Conservation (phyloP, 2,329 filamentous ascomycete species). For the Cladophialophora immunda region DNA sequence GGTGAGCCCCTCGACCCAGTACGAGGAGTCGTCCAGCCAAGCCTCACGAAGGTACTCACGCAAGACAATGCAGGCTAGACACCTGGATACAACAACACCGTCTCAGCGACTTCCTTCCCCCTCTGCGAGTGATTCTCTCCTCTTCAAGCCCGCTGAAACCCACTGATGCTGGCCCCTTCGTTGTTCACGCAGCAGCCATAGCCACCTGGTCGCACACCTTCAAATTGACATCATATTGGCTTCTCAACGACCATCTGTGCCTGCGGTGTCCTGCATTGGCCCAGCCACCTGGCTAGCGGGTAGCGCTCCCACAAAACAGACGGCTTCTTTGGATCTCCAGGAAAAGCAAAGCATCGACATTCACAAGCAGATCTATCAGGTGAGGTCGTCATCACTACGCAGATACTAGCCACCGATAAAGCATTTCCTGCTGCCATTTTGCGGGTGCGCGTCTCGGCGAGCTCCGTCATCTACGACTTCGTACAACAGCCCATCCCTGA, state of each 20-base stretch:
- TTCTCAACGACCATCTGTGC: background rate
- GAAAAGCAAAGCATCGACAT: background rate
- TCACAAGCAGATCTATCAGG: slow-evolving; percentile 10
- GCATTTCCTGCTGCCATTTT: background rate
- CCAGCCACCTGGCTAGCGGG: background rate
- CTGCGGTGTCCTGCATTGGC: background rate
- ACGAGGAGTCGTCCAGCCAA: background rate
- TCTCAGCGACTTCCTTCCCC: background rate
- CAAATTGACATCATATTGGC: background rate
- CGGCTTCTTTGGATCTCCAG: background rate
- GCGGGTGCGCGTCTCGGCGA: slow-evolving; percentile 31
- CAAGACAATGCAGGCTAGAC: background rate
- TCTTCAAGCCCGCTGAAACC: background rate
- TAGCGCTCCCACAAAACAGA: background rate
- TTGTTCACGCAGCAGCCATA: background rate
- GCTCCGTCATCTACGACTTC: slow-evolving; percentile 29
- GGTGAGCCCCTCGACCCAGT: background rate
- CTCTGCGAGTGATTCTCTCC: background rate
- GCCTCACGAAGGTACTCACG: no score
- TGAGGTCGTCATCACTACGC: background rate
- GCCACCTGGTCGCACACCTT: background rate
- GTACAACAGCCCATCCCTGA: slow-evolving; percentile 23
- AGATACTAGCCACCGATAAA: slow-evolving; percentile 11
- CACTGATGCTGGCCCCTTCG: background rate
- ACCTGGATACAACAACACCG: background rate